Evolutionary conservation across 257 asterid genomes (phyloP).

Genomic region (Striga asiatica): DNA sequence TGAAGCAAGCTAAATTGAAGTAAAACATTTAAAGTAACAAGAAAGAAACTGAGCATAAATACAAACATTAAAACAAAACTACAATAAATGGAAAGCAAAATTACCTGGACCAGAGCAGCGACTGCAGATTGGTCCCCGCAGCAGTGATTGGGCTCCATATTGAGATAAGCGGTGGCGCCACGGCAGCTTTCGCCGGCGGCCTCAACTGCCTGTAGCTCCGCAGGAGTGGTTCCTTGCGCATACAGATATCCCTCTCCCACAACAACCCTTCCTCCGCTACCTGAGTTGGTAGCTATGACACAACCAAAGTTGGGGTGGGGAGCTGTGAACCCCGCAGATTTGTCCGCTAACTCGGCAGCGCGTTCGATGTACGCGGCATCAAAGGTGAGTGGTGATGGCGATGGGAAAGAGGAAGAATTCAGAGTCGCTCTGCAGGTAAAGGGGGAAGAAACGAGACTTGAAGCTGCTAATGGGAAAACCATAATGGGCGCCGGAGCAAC

Average conservation of each 20-base stretch:
- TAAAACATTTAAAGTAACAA: no score
- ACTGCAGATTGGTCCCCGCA: constrained; percentile 50
- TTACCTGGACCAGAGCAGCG: constrained; percentile 65
- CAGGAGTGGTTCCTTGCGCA: constrained; percentile 82
- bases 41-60: no score
- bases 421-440: constrained; percentile 29
- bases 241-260: constrained; percentile 85
- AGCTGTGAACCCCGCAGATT: constrained; percentile 80
- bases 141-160: constrained; percentile 88
- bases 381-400: constrained; percentile 30
- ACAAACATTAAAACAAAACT: no score
- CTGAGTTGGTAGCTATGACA: constrained; percentile 36
- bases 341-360: constrained; percentile 84
- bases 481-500: constrained; percentile 12
- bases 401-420: constrained; percentile 18
- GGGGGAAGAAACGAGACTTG: constrained; percentile 19
- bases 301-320: constrained; percentile 98
- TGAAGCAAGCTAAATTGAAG: not conserved
- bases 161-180: constrained; percentile 89
- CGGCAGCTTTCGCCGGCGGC: constrained; percentile 55
- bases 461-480: constrained; percentile 28
- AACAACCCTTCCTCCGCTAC: constrained; percentile 25
- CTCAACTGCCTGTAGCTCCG: constrained; percentile 80
- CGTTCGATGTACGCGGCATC: constrained; percentile 66
- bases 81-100: not conserved